A percentile compares a stretch with the other conserved stretches of the same genome.
These are phyloP conservation scores for Acanthamoeba castellanii DNA, from an alignment of 208 protist genomes.

Conservation along the genomic window DNA sequence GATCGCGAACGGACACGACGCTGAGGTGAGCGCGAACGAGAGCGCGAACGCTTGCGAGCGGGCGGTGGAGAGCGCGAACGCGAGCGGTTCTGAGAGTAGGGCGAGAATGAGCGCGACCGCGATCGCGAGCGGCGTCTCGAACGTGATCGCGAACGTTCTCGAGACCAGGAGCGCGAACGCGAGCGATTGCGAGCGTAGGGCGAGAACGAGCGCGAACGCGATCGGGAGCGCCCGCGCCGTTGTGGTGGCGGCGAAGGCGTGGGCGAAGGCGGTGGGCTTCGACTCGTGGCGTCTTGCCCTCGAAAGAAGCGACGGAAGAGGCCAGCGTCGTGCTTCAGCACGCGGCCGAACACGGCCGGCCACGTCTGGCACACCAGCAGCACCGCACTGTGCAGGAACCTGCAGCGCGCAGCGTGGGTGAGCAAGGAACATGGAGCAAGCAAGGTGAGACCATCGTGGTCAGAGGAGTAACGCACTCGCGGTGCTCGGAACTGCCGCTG, in stretches of 20 bases:
- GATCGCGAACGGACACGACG: not conserved
- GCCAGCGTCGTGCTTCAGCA: not conserved
- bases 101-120: not conserved
- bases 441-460: not conserved
- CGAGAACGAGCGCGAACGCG: not conserved
- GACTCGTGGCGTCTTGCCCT: not conserved
- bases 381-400: slow-evolving; percentile 11
- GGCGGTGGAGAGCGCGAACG: not conserved
- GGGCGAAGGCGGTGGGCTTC: not conserved
- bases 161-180: too few relatives aligned
- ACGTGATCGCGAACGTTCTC: too few relatives aligned
- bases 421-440: not conserved
- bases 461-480: not conserved
- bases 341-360: not conserved
- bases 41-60: not conserved
- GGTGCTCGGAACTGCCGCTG: not conserved
- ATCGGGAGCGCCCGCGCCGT: not conserved
- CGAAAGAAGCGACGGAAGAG: slow-evolving; percentile 12
- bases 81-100: not conserved
- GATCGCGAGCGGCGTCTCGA: not conserved
- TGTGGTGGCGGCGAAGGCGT: not conserved
- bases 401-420: not conserved
- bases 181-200: too few relatives aligned
- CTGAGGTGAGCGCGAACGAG: not conserved
- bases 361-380: not conserved